Base-by-base conservation (phyloP, 75 land plant genomes). In the Isoetes taiwanensis region DNA sequence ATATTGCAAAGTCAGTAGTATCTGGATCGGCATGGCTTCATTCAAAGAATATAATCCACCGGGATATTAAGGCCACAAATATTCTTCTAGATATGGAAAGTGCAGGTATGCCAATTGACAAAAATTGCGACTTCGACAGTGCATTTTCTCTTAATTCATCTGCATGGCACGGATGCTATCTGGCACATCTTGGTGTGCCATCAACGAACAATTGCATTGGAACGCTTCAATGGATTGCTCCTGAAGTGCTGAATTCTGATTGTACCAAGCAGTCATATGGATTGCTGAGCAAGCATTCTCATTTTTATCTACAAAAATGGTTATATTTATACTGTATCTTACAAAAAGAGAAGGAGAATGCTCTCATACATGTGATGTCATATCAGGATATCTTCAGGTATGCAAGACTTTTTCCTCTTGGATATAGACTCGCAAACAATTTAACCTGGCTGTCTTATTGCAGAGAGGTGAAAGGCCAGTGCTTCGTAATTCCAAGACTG, bases 171-270 rank as follows among this genome's bases (percentile, higher is more conserved):
- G 70, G 85, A 23, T 93, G 98, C 58, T 84, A 84, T 59, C 77
- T 93, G 60, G 80, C 89, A 30, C 98, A 93, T 65, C 62, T 52
- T 30, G 96, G 98, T n/a, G 65, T 87, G 19, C 86, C 78, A 57
- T 68, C 83, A 17, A 72, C 90, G 30, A 67, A 79, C 64, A 67
- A 66, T 58, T 93, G 96, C 70, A 89, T 93, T 55, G 98, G 98
- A 46, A 93, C 98, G 14, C 90, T 86, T 66, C 83, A 83, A 12
- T 93, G 98, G 98, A 87, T 93, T 77, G 96, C 98, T 32, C 98
- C 98, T 9, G 98, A 93, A 56, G 85, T 93, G 54, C 60, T 88
- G 50, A 74, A 52, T 12, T 78, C 96, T 16, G 79, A 87, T 80
- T 81, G 84, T 63, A 70, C 48, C 38, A 66, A 67, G 1, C 63